Conservation (phyloP, 495 filamentous ascomycete genomes). For the Sordaria brevicollis region DNA sequence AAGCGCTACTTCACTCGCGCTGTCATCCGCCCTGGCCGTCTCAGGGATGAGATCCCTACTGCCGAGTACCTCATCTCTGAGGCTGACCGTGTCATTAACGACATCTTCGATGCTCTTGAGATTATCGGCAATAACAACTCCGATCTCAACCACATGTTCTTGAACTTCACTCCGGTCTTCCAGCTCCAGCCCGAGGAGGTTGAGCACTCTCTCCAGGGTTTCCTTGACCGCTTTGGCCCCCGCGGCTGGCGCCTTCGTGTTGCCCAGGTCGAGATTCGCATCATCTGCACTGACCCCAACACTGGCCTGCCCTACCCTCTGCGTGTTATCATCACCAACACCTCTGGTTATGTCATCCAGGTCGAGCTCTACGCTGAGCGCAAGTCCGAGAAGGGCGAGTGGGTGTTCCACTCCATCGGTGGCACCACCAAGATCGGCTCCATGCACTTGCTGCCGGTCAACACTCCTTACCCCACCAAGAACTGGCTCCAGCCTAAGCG, state of each 20-base stretch:
- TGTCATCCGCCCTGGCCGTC: constrained; percentile 80
- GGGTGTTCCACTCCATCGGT: constrained; percentile 96
- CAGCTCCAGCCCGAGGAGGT: constrained; percentile 83
- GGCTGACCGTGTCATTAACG: constrained; percentile 90
- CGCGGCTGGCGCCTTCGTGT: constrained; percentile 95
- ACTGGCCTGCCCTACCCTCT: constrained; percentile 86
- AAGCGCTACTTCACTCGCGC: constrained; percentile 97
- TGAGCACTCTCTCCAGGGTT: constrained; percentile 86
- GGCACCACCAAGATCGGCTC: constrained; percentile 88
- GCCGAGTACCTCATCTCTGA: constrained; percentile 97
- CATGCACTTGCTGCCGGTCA: constrained; percentile 87
- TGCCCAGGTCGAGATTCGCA: constrained; percentile 95
- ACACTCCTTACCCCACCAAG: constrained; percentile 92
- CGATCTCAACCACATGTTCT: constrained; percentile 99
- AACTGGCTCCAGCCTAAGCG: constrained; percentile 98
- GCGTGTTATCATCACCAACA: constrained; percentile 95
- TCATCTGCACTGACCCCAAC: constrained; percentile 82
- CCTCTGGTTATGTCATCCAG: constrained; percentile 96
- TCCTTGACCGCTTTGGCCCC: constrained; percentile 91
- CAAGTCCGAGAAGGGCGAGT: constrained; percentile 93
- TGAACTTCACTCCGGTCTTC: constrained; percentile 97
- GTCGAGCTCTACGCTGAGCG: constrained; percentile 96
- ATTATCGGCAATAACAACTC: constrained; percentile 99
- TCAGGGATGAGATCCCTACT: constrained; percentile 93
- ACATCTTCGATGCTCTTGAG: constrained; percentile 94